phyloP scores from a whole-genome alignment of 495 filamentous ascomycete species.

The Podospora pseudocomata region DNA sequence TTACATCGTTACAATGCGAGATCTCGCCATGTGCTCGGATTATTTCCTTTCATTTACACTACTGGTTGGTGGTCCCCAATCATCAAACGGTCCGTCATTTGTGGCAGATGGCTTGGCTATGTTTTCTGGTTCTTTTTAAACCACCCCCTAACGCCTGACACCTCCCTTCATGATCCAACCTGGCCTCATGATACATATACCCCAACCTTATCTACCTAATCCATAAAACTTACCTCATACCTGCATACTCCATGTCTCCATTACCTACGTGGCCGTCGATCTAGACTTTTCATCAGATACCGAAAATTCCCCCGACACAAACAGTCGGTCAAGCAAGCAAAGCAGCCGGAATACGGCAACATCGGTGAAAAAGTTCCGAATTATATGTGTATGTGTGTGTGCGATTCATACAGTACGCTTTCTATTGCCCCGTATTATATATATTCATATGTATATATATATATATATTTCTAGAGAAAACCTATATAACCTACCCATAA shows the following conservation, averaged over 20 bases:
- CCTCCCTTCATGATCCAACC: background rate
- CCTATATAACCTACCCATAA: constrained; percentile 18
- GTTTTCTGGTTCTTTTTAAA: background rate
- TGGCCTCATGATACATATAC: background rate
- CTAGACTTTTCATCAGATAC: background rate
- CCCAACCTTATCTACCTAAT: background rate
- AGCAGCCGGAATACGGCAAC: background rate
- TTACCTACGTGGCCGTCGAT: background rate
- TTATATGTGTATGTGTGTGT: background rate
- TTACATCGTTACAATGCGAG: background rate
- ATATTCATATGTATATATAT: background rate
- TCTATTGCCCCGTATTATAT: background rate
- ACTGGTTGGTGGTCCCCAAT: no score
- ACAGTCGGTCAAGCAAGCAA: background rate
- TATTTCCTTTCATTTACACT: background rate
- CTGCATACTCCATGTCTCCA: background rate
- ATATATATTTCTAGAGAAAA: no score
- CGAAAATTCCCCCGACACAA: background rate
- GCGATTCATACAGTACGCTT: background rate
- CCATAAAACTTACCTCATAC: background rate
- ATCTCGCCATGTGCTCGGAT: background rate
- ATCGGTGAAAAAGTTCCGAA: background rate
- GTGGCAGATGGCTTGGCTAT: no score
- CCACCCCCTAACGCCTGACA: background rate
- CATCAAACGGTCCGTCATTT: no score